These are phyloP conservation scores for Pseudonitzschia multistriata DNA, from an alignment of 108 stramenopile species.

Conservation along the genomic window DNA sequence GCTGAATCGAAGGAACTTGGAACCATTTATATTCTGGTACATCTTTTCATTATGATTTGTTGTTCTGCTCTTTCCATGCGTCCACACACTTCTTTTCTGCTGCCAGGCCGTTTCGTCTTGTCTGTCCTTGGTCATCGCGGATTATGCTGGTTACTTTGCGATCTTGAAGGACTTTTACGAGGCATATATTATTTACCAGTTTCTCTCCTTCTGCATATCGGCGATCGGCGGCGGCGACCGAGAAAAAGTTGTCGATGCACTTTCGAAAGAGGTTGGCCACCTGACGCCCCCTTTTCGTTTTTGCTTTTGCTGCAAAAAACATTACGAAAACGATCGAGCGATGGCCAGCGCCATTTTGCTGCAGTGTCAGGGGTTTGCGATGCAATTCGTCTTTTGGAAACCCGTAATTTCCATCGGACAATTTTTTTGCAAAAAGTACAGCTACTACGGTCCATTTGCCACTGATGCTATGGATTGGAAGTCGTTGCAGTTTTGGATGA, in stretches of 20 bases:
- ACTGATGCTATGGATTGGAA: constrained; percentile 59
- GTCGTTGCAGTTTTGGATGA: constrained; percentile 76
- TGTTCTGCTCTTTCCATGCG: constrained; percentile 31
- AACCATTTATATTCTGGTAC: too few species aligned
- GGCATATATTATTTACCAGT: constrained; percentile 88
- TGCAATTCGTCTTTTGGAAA: constrained; percentile 90
- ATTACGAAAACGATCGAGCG: constrained; percentile 52
- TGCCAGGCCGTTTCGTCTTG: constrained; percentile 69
- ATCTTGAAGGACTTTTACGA: constrained; percentile 90
- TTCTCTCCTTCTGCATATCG: constrained; percentile 84
- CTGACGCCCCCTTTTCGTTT: constrained; percentile 61
- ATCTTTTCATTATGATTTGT: not conserved
- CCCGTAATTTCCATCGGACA: constrained; percentile 70
- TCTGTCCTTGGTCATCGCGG: constrained; percentile 81
- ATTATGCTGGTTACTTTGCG: constrained; percentile 75
- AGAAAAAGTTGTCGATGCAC: constrained; percentile 64
- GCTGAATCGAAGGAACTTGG: too few species aligned
- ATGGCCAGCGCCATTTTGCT: constrained; percentile 77
- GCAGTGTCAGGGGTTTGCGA: constrained; percentile 87
- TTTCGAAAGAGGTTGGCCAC: constrained; percentile 64
- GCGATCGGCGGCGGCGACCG: constrained; percentile 86
- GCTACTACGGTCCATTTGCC: constrained; percentile 66
- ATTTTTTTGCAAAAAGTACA: constrained; percentile 62
- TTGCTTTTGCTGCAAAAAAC: constrained; percentile 40
- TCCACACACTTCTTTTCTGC: constrained; percentile 27